Conservation (phyloP, 169 alveolate genomes). For the Cystoisospora suis region DNA sequence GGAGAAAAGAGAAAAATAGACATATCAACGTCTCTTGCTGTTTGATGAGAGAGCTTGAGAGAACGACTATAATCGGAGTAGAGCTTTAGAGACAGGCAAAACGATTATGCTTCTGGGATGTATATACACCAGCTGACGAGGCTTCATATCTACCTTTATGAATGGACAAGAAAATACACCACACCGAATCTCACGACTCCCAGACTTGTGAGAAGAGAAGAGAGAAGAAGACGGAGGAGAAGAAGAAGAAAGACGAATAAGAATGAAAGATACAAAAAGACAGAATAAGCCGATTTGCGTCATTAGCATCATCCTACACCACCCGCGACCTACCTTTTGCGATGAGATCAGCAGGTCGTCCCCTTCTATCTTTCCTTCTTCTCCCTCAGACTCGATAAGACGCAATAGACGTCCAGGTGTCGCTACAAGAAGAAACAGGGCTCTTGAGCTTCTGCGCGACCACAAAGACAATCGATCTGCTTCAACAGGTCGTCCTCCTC, state of each 20-base stretch:
- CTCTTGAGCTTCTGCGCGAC: slow-evolving; percentile 81
- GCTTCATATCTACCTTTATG: background rate
- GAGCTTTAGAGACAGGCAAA: background rate
- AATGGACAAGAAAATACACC: background rate
- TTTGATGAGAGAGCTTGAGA: background rate
- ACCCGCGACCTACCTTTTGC: background rate
- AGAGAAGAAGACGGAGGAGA: background rate
- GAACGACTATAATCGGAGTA: background rate
- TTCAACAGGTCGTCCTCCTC: background rate
- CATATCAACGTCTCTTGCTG: too few relatives aligned
- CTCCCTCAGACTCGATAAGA: slow-evolving; percentile 81
- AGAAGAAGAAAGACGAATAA: background rate
- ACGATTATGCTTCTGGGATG: background rate
- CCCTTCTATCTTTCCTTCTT: background rate
- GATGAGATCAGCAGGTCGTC: background rate
- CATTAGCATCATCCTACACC: background rate
- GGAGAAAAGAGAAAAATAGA: background rate
- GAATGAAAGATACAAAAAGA: background rate
- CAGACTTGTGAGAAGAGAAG: background rate
- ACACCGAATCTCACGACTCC: background rate
- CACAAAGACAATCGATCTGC: slow-evolving; percentile 21
- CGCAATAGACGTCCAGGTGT: slow-evolving; percentile 95
- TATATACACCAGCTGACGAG: background rate
- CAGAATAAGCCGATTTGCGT: background rate
- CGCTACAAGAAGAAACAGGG: slow-evolving; percentile 85